phyloP scores from a whole-genome alignment of 192 early-diverging fungal genomes.

The Umbelopsis vinacea region DNA sequence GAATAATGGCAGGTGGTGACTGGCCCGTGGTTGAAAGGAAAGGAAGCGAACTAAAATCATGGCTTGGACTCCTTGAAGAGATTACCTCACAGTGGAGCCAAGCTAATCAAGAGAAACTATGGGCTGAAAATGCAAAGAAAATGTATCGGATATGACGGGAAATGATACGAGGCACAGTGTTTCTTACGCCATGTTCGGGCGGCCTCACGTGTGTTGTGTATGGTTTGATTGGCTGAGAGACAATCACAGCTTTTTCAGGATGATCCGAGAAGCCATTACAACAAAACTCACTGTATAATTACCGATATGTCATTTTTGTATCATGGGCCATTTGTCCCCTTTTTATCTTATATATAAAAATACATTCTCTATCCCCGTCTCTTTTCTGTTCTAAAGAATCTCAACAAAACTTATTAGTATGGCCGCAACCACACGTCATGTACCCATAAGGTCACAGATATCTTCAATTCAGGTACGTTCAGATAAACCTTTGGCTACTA shows the following conservation, averaged over 20 bases:
- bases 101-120: constrained; percentile 34
- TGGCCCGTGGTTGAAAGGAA: constrained; percentile 34
- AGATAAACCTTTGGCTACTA: neutral
- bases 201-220: neutral
- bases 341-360: neutral
- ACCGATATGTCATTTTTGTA: neutral
- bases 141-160: constrained; percentile 10
- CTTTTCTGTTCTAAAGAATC: neutral
- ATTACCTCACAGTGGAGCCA: constrained; percentile 27
- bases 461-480: constrained; percentile 11
- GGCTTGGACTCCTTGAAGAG: constrained; percentile 29
- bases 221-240: neutral
- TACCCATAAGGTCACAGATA: neutral
- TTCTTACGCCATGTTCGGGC: neutral
- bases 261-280: neutral
- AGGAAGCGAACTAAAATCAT: constrained; percentile 24
- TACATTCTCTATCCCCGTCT: neutral
- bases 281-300: neutral
- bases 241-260: neutral
- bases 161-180: neutral
- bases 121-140: constrained; percentile 29
- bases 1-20: constrained; percentile 40
- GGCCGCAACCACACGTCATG: neutral
- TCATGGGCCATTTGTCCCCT: neutral
- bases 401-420: neutral